phyloP scores from a whole-genome alignment of 164 flowering plant species.

The Pachysandra terminalis region DNA sequence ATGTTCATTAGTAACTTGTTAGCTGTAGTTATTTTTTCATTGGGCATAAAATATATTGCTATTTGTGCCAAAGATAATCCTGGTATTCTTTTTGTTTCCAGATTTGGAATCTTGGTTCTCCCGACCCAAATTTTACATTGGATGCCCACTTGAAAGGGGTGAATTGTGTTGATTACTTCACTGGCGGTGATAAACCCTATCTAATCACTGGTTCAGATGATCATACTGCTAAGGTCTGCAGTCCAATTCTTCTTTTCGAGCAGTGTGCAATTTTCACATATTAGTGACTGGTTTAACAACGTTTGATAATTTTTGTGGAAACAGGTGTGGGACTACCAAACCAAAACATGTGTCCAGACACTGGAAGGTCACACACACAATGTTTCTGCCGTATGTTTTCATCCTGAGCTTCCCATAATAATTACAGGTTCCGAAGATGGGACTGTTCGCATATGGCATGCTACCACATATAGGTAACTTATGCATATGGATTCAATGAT shows the following conservation, averaged over 20 bases:
- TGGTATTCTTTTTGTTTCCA: constrained; percentile 18
- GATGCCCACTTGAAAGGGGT: constrained; percentile 95
- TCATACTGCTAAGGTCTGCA: constrained; percentile 85
- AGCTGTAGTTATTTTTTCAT: not conserved
- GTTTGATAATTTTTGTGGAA: constrained; percentile 10
- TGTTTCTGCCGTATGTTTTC: constrained; percentile 85
- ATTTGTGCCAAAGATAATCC: constrained; percentile 5
- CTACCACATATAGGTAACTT: constrained; percentile 79
- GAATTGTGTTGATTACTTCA: constrained; percentile 91
- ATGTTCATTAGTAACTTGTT: not conserved
- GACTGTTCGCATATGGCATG: constrained; percentile 89
- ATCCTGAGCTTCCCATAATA: constrained; percentile 94
- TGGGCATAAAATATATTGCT: not conserved
- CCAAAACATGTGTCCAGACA: constrained; percentile 88
- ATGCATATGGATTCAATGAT: not conserved
- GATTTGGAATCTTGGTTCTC: constrained; percentile 98
- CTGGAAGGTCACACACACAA: constrained; percentile 95
- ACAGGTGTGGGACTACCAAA: constrained; percentile 96
- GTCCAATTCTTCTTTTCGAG: not conserved
- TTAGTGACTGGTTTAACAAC: not conserved
- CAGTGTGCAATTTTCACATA: not conserved
- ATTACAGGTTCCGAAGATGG: constrained; percentile 98
- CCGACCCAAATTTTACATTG: constrained; percentile 86
- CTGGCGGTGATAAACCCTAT: constrained; percentile 91
- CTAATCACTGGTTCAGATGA: constrained; percentile 95